Percentiles rank a stretch among this genome's conserved stretches.
Conservation (phyloP, 2,329 filamentous ascomycete genomes). For the Fonsecaea multimorphosa region DNA sequence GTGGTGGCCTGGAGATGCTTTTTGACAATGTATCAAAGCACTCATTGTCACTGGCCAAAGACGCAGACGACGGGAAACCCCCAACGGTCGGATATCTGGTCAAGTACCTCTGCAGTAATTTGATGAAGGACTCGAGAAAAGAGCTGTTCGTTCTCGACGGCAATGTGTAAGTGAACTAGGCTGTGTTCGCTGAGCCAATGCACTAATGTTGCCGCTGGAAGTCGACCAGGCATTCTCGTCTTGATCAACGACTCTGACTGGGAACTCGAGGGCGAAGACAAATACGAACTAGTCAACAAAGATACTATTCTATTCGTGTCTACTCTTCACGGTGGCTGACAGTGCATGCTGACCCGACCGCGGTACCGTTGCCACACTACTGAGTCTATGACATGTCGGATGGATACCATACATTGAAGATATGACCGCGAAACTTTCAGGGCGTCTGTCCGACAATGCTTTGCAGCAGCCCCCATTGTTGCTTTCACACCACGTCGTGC, state of each 20-base stretch:
- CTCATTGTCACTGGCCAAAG: conserved; percentile 65
- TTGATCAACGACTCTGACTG: conserved; percentile 98
- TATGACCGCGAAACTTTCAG: not conserved
- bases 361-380: not conserved
- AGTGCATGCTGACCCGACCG: not conserved
- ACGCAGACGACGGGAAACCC: conserved; percentile 62
- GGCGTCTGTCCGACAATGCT: not conserved
- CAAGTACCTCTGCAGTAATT: conserved; percentile 74
- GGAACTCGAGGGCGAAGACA: conserved; percentile 94
- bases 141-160: conserved; percentile 89
- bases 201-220: conserved; percentile 47
- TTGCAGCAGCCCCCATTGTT: not conserved
- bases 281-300: conserved; percentile 78
- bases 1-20: conserved; percentile 91
- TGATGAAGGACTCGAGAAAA: conserved; percentile 83
- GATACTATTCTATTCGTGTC: conserved; percentile 97
- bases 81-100: conserved; percentile 79
- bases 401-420: conserved; percentile 4
- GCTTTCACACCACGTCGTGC: conserved; percentile 39
- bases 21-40: conserved; percentile 84
- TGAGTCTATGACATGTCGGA: not conserved
- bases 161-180: conserved; percentile 71
- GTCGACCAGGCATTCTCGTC: conserved; percentile 92
- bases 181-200: not conserved
- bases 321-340: conserved; percentile 87